Base-by-base conservation (phyloP, 768 basidiomycete species). In the Fomitopsis pulvina region DNA sequence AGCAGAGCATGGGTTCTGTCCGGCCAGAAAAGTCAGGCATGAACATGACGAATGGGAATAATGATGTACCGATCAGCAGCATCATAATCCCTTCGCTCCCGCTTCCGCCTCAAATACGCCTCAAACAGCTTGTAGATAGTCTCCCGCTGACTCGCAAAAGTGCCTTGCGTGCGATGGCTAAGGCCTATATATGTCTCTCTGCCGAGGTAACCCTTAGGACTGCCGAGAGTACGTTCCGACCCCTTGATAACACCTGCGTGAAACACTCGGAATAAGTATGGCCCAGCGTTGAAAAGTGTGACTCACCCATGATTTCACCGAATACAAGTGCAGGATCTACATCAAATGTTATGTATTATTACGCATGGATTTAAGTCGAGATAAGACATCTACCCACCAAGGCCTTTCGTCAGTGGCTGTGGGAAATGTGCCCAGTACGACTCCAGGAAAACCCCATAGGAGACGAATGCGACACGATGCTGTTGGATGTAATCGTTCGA, bases 281-380 rank as follows among this genome's bases (percentile, higher is more conserved):
- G 39, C 30, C 18, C 16, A 3, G 21, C 3, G 34, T 7, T 24
- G 4, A 16, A 37, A 49, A 41, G 20, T 27, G 18, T 14, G 12
- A 57, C 68, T 20, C 45, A 77, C 83, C 83, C 54, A 85, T 74
- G 26, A 86, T 63, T 57, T 86, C 81, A 22, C 73, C 78, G 57
- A 76, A 87, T 1, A 85, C 78, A 5, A 81, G 66, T 11, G 75
- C 68, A 1, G 82, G 73, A 61, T 85, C 85, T 86, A 40, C 7
- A 40, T 45, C 27, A 37, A 20, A 27, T 16, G 20, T 18, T 55
- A 18, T 32, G 20, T 48, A 28, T 27, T 39, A 39, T 41, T 11
- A 12, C 40, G 11, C 22, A 45, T 4, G 14, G 5, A 20, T 29
- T 3, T 7, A 42, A 22, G 18, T 40, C 27, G 16, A 39, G 14